These are phyloP conservation scores for Ambrosia artemisiifolia DNA, from an alignment of 129 eudicot genomes.

Conservation along the genomic window DNA sequence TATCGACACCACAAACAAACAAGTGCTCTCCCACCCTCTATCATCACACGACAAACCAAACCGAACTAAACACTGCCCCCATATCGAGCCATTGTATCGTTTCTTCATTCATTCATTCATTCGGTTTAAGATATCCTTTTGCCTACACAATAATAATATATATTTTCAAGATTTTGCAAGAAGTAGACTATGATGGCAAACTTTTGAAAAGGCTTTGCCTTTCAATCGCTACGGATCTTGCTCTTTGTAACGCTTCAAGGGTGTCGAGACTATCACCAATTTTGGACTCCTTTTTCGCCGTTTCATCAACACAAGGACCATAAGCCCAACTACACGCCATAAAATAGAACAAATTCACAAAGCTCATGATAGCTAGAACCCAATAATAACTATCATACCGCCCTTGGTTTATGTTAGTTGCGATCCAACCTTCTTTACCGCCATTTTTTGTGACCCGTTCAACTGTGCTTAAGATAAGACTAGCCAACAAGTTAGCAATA, in stretches of 20 bases:
- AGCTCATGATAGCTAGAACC: constrained; percentile 51
- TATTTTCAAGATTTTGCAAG: constrained; percentile 29
- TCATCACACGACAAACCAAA: constrained; percentile 36
- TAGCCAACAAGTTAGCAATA: constrained; percentile 44
- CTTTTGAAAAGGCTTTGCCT: constrained; percentile 34
- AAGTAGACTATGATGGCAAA: constrained; percentile 25
- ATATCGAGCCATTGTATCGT: constrained; percentile 21
- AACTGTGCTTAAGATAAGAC: constrained; percentile 32
- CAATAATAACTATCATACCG: constrained; percentile 52
- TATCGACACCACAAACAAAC: constrained; percentile 26
- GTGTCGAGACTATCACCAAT: constrained; percentile 13
- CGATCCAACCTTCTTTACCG: constrained; percentile 44
- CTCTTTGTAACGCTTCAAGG: constrained; percentile 23
- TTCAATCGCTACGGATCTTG: constrained; percentile 33
- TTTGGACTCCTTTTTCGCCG: constrained; percentile 8
- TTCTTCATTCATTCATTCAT: constrained; percentile 12
- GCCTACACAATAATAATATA: background rate
- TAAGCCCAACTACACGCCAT: constrained; percentile 44
- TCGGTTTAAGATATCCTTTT: background rate
- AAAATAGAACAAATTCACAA: constrained; percentile 40
- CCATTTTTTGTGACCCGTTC: constrained; percentile 31
- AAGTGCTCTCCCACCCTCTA: constrained; percentile 11
- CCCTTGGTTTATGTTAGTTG: constrained; percentile 45
- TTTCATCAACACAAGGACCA: constrained; percentile 46
- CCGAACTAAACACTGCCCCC: constrained; percentile 28